Evolutionary conservation across 208 protist species (phyloP).

Genomic region (Acanthamoeba castellanii): DNA sequence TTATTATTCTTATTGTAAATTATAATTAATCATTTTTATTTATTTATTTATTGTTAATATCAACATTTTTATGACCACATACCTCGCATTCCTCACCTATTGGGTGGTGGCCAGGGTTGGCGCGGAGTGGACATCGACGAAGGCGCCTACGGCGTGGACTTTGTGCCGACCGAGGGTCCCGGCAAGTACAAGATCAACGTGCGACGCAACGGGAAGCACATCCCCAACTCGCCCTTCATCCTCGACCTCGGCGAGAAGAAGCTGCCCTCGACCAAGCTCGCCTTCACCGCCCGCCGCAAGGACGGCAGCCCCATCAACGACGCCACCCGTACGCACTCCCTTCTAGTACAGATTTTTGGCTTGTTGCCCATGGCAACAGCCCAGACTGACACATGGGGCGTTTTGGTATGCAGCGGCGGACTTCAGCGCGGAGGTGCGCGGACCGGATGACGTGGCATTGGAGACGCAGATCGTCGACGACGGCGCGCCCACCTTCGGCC

Average conservation of each 20-base stretch:
- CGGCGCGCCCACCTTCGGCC: constrained; percentile 21
- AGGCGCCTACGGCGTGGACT: constrained; percentile 53
- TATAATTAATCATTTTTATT: no score
- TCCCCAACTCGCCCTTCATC: constrained; percentile 54
- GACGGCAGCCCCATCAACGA: constrained; percentile 61
- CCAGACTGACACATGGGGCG: neutral
- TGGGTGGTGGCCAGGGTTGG: neutral
- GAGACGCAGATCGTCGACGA: constrained; percentile 47
- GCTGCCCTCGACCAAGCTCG: constrained; percentile 43
- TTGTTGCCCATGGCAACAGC: no score
- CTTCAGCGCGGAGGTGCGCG: constrained; percentile 5
- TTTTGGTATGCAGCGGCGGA: neutral
- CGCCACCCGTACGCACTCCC: constrained; percentile 31
- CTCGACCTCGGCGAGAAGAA: constrained; percentile 36
- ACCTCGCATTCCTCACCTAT: no score
- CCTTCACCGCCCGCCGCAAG: constrained; percentile 16
- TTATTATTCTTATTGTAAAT: no score
- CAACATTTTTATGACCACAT: no score
- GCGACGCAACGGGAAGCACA: neutral
- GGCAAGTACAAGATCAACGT: constrained; percentile 64
- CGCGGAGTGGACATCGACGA: constrained; percentile 6
- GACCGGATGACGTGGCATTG: constrained; percentile 9
- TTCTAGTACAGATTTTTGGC: no score
- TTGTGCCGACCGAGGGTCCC: constrained; percentile 49
- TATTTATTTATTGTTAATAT: no score